Evolutionary conservation across 2,329 filamentous ascomycete species (phyloP), one percentile per base, ranked within the genome.

Genomic region (Diaporthe ampelina): DNA sequence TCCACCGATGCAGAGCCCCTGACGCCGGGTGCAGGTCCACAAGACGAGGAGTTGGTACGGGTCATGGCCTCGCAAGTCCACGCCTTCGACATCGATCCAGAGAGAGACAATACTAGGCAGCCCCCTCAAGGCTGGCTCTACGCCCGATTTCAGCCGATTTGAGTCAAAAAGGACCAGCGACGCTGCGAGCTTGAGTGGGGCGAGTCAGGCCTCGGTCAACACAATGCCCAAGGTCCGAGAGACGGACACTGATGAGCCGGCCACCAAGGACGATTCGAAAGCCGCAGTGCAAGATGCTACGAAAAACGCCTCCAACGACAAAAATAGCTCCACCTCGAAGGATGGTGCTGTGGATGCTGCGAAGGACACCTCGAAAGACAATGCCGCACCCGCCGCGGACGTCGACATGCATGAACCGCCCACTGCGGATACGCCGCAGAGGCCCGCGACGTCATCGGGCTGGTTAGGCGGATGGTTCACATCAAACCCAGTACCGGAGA

Each of bases 1-100:
- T n/a, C 43, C 29, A 40, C n/a, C 32, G 35, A n/a, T 29, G 17
- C 57, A 52, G 29, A 37, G 11, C 29, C 43, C 45, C 72, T 75
- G 61, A 75, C 72, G 7, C n/a, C 10, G 2, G 37, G 45, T 21
- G 56, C 77, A 90, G 88, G 81, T 87, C 50, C 86, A 85, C 74
- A 90, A 90, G 79, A 82, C 86, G 11, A 84, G 84, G 63, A 91
- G 90, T 80, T 92, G 90, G 91, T 92, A 92, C 80, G 89, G 89
- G 70, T 89, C 90, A 24, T 91, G 89, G 89, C 88, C 89, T 24
- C 85, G 88, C 75, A 92, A 92, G 78, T 88, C 90, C 9, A 83
- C 85, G 21, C 86, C 91, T 37, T 92, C 90, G 11, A 91, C 88
- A 8, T 89, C 90, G 69, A 83, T 93, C 58, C 89, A 90, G 4